Percentiles rank a stretch among this genome's conserved stretches.
These are phyloP conservation scores for Trichocomaceae sp. DNA, from an alignment of 2,329 filamentous ascomycete species.

Conservation along the genomic window DNA sequence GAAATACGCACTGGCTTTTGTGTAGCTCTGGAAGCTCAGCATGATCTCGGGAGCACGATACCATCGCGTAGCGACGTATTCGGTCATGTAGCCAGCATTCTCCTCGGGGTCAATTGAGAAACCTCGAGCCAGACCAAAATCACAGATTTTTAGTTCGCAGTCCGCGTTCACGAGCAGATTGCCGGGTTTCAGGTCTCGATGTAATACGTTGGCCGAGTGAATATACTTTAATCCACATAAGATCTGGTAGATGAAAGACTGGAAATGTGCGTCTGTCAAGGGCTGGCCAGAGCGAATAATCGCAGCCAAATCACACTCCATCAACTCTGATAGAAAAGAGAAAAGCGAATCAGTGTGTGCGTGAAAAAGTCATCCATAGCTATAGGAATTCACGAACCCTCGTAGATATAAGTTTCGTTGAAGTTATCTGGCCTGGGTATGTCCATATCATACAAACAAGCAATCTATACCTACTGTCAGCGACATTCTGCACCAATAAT, in stretches of 20 bases:
- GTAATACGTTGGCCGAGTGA: slow-evolving; percentile 94
- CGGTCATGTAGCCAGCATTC: slow-evolving; percentile 98
- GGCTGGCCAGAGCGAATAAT: slow-evolving; percentile 97
- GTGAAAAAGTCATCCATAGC: neutral
- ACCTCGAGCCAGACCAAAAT: slow-evolving; percentile 92
- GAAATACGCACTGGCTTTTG: slow-evolving; percentile 85
- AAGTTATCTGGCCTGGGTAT: slow-evolving; percentile 96
- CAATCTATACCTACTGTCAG: slow-evolving; percentile 59
- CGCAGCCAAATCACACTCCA: slow-evolving; percentile 97
- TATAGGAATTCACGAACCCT: slow-evolving; percentile 55
- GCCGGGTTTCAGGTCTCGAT: slow-evolving; percentile 93
- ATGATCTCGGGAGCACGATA: slow-evolving; percentile 98
- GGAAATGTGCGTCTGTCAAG: slow-evolving; percentile 96
- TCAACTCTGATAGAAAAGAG: slow-evolving; percentile 61
- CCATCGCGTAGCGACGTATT: slow-evolving; percentile 98
- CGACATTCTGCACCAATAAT: slow-evolving; percentile 24
- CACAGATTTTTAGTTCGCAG: slow-evolving; percentile 98
- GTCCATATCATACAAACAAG: slow-evolving; percentile 98
- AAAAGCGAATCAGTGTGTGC: neutral
- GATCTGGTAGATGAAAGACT: slow-evolving; percentile 99
- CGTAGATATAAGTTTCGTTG: slow-evolving; percentile 98
- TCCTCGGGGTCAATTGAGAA: slow-evolving; percentile 97
- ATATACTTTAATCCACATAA: slow-evolving; percentile 98
- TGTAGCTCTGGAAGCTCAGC: slow-evolving; percentile 99
- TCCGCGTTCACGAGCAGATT: slow-evolving; percentile 97